These are phyloP conservation scores for Cymodocea nodosa DNA, from an alignment of 116 monocot genomes.

Conservation along the genomic window DNA sequence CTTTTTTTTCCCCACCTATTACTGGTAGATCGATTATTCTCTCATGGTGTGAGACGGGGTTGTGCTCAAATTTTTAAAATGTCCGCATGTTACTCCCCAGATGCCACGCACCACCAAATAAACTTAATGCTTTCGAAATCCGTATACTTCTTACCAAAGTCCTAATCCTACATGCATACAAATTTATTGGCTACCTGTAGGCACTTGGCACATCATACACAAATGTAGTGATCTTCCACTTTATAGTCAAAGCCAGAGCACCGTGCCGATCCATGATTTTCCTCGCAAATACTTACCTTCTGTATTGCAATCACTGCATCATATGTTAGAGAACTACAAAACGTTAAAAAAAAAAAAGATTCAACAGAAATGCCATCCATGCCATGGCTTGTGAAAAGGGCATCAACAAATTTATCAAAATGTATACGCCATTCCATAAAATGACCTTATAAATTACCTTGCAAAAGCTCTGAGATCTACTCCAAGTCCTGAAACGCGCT, in stretches of 20 bases:
- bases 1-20: too few species aligned
- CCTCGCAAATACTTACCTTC: slow-evolving; percentile 1
- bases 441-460: background rate
- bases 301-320: background rate
- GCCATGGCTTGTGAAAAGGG: background rate
- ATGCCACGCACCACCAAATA: too few species aligned
- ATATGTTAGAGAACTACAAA: background rate
- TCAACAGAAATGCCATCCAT: background rate
- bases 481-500: background rate
- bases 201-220: background rate
- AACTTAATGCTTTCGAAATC: too few species aligned
- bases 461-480: background rate
- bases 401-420: background rate
- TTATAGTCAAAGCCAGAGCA: background rate
- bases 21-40: too few species aligned
- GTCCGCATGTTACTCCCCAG: too few species aligned
- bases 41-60: too few species aligned
- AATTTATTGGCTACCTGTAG: background rate
- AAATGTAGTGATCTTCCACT: too few species aligned
- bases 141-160: too few species aligned
- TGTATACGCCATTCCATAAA: background rate
- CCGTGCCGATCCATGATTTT: background rate
- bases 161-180: too few species aligned
- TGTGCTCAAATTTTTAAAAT: too few species aligned
- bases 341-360: background rate